Evolutionary conservation across 2,329 filamentous ascomycete genomes (phyloP), one percentile per base, ranked within the genome.

Genomic region (Alternaria sp.): DNA sequence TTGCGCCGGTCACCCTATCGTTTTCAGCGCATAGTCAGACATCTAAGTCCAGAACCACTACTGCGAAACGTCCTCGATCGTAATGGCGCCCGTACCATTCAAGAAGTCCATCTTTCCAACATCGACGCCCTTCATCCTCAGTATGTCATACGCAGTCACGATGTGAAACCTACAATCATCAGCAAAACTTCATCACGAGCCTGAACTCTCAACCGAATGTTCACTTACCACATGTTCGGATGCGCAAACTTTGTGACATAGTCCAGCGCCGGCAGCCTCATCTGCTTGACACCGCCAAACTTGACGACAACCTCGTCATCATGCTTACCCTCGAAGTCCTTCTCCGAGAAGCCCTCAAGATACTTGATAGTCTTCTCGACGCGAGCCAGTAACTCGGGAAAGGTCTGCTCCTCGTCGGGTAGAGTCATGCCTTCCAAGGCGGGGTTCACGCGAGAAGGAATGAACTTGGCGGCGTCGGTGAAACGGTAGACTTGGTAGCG

Each of bases 51-150:
- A 25, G 17, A 10, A 3, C 10, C 12, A 47, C 43, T 44, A 50
- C 46, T 51, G 15, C 26, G 40, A 13, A 26, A 54, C 1, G 19
- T 45, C 8, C 15, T 59, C 55, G 8, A 60, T 19, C n/a, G 32
- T 26, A 4, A 63, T 53, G 5, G 57, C 25, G 5, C 46, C 36
- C 0, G 68, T 67, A 5, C 76, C 79, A 40, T 74, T 76, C 44
- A 88, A 67, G 73, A 81, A 91, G 71, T 90, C 86, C 56, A 65
- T 44, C 83, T 91, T 91, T 32, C 88, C 88, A 17, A 92, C n/a
- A 0, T 82, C 79, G 25, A 90, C 86, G 2, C 89, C 89, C 78
- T 88, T 84, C 71, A 83, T 85, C 63, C 89, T 82, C 73, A 91
- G 72, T 59, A 91, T 87, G 21, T 77, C 81, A 79, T 91, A 91